A percentile compares a stretch with the other conserved stretches of the same genome.
Conservation (phyloP, 75 land plant species). For the Sequoiadendron giganteum region DNA sequence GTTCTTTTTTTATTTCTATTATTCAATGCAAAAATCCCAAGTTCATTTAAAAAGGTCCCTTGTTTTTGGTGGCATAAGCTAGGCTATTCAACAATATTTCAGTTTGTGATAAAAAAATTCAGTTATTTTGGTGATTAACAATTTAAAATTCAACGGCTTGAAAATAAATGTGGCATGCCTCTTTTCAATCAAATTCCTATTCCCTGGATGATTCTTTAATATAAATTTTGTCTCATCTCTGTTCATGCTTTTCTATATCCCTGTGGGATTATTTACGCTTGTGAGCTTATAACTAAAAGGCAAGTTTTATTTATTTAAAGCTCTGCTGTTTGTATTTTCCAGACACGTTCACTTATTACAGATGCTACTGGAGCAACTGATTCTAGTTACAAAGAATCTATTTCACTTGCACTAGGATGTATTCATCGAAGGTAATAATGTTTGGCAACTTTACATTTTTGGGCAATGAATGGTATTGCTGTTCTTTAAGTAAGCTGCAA, state of each 20-base stretch:
- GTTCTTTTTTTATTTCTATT: neutral
- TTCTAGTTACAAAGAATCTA: slow-evolving; percentile 65
- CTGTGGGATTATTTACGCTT: neutral
- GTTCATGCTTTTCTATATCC: neutral
- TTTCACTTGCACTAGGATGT: slow-evolving; percentile 90
- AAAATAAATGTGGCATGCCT: neutral
- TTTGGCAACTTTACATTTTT: neutral
- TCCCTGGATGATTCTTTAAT: neutral
- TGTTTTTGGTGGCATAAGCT: neutral
- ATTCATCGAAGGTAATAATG: slow-evolving; percentile 80
- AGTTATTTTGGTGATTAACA: neutral
- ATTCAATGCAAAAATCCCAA: neutral
- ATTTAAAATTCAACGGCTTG: neutral
- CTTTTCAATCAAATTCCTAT: neutral
- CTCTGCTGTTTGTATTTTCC: slow-evolving; percentile 17
- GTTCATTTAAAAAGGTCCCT: neutral
- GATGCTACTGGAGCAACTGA: slow-evolving; percentile 48
- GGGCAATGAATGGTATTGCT: neutral
- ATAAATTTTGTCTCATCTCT: neutral
- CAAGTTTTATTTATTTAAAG: neutral
- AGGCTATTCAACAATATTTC: neutral
- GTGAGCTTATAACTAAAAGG: neutral
- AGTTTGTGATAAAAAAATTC: neutral
- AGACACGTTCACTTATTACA: slow-evolving; percentile 69
- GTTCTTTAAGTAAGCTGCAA: neutral